Base-by-base conservation (phyloP, 2,329 filamentous ascomycete genomes). In the Sporothrix humicola region DNA sequence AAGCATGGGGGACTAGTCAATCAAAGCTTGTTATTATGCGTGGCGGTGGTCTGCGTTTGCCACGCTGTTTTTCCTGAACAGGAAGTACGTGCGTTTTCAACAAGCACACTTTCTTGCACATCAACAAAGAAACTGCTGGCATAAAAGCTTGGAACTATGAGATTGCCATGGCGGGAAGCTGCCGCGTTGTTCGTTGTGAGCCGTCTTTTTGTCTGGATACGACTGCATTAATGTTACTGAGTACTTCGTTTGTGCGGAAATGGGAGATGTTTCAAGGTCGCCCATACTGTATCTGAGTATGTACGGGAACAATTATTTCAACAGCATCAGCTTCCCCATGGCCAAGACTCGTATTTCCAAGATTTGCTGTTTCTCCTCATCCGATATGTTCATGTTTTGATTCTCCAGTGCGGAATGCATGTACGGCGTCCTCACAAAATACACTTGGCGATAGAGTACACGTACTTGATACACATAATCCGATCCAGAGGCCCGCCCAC, bases 1-100 rank as follows among this genome's bases (percentile, higher is more conserved):
- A 50, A 17, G 48, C 48, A 50, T 50, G 48, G 48, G 48, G 48
- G 13, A 50, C 13, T 50, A 7, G 20, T 37, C 31, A 6, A 37
- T 37, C 31, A 37, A 37, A 37, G 31, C 31, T 37, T 37, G 31
- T 12, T 58, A 20, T 12, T 26, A 15, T 9, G 37, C 20, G 8
- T 48, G 42, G 61, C n/a, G 61, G n/a, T 46, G n/a, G 61, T 65
- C n/a, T 26, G 6, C 48, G 42, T 65, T 65, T 48, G 61, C 61
- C 61, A 65, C 61, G 26, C 7, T n/a, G 12, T 65, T 26, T 48
- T 17, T 17, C 10, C 20, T 65, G n/a, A 48, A 46, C 23, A 23
- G 42, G 5, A 46, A 65, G 42, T 65, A 65, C 61, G 3, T 48
- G 10, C 42, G 42, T 48, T 65, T 48, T 26, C 12, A 7, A 26